Conservation (phyloP, 805 yeast species). For the Candida dendrica region DNA sequence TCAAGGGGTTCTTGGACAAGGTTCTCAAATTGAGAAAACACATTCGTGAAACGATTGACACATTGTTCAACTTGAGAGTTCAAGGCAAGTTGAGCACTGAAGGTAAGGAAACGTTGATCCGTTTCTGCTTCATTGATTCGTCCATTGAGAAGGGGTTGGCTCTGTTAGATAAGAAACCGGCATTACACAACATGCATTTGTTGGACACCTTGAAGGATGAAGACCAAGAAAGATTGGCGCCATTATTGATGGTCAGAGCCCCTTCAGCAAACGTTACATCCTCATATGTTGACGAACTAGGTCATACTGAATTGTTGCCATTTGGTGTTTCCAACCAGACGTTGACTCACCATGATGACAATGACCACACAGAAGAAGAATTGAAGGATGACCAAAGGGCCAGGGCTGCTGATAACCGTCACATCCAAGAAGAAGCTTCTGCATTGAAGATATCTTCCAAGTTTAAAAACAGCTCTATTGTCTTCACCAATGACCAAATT, state of each 20-base stretch:
- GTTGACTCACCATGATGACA: slow-evolving; percentile 20
- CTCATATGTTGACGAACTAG: slow-evolving; percentile 20
- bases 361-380: slow-evolving; percentile 21
- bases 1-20: slow-evolving; percentile 28
- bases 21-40: slow-evolving; percentile 29
- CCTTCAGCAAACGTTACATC: slow-evolving; percentile 16
- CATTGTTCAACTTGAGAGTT: slow-evolving; percentile 50
- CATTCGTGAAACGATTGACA: slow-evolving; percentile 44
- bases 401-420: slow-evolving; percentile 10
- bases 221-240: not conserved
- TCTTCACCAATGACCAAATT: slow-evolving; percentile 18
- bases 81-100: slow-evolving; percentile 51
- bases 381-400: slow-evolving; percentile 17
- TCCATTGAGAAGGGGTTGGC: slow-evolving; percentile 51
- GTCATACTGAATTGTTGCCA: slow-evolving; percentile 29
- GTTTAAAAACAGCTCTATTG: slow-evolving; percentile 8
- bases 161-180: slow-evolving; percentile 24
- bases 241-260: slow-evolving; percentile 7
- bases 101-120: slow-evolving; percentile 72
- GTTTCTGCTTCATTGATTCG: slow-evolving; percentile 65
- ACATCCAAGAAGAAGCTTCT: slow-evolving; percentile 20
- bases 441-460: slow-evolving; percentile 12
- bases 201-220: not conserved
- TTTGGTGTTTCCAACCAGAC: slow-evolving; percentile 25
- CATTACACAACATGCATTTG: slow-evolving; percentile 2